These are phyloP conservation scores for Lichtheimia corymbifera DNA, from an alignment of 371 early-diverging fungal species.

Conservation along the genomic window DNA sequence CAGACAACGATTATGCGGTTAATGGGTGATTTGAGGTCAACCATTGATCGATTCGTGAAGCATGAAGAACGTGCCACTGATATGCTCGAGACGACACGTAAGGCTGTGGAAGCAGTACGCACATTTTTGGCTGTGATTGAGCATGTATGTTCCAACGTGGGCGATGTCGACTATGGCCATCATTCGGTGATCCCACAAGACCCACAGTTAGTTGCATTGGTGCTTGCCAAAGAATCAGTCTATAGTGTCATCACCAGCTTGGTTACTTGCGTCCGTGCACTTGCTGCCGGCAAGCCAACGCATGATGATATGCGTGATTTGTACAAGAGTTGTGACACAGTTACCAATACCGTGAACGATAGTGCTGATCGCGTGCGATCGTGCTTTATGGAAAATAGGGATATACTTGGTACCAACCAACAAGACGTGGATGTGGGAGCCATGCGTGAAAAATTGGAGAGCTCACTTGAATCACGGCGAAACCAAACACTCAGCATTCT, in stretches of 20 bases:
- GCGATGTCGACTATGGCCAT: slow-evolving; percentile 30
- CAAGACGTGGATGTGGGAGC: slow-evolving; percentile 13
- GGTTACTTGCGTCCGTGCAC: slow-evolving; percentile 43
- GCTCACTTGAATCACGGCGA: slow-evolving; percentile 20
- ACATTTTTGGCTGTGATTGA: slow-evolving; percentile 40
- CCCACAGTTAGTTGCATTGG: slow-evolving; percentile 35
- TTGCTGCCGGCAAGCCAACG: slow-evolving; percentile 22
- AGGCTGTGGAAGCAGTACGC: slow-evolving; percentile 43
- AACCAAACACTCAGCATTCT: slow-evolving; percentile 35
- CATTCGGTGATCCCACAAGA: slow-evolving; percentile 38
- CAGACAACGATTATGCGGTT: slow-evolving; percentile 27
- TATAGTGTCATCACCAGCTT: slow-evolving; percentile 48
- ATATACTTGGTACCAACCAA: neutral
- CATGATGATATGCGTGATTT: slow-evolving; percentile 26
- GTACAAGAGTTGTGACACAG: slow-evolving; percentile 30
- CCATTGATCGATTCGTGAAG: slow-evolving; percentile 25
- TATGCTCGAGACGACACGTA: slow-evolving; percentile 41
- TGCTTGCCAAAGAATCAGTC: slow-evolving; percentile 47
- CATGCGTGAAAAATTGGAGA: slow-evolving; percentile 23
- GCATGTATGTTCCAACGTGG: slow-evolving; percentile 40
- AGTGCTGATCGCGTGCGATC: slow-evolving; percentile 29
- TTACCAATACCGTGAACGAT: slow-evolving; percentile 30
- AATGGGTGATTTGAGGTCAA: slow-evolving; percentile 17
- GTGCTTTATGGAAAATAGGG: slow-evolving; percentile 18
- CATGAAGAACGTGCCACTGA: slow-evolving; percentile 26